Conservation (phyloP, 2,329 filamentous ascomycete genomes). For the Sphaceloma murrayae region DNA sequence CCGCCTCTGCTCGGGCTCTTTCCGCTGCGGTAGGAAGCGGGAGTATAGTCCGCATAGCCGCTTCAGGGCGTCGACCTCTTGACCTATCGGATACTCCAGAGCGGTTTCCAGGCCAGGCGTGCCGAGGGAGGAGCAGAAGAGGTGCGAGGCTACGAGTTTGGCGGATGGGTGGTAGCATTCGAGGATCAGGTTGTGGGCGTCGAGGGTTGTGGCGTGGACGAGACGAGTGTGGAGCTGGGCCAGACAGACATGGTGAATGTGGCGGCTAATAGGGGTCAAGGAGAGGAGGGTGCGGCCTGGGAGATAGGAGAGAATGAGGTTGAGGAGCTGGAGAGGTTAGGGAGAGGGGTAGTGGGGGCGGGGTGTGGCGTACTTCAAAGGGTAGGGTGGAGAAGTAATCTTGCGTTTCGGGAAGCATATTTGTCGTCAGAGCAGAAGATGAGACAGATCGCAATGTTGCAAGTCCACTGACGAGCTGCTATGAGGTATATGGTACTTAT, state of each 20-base stretch:
- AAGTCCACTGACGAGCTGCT: too few species aligned
- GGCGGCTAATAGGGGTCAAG: constrained; percentile 50
- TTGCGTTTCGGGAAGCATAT: background rate
- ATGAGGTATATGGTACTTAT: too few species aligned
- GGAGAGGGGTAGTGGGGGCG: background rate
- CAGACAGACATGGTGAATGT: constrained; percentile 53
- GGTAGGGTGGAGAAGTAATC: constrained; percentile 16
- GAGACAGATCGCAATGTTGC: background rate
- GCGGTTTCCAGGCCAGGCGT: constrained; percentile 49
- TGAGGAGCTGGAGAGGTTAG: constrained; percentile 30
- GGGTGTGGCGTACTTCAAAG: constrained; percentile 8
- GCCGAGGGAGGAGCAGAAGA: constrained; percentile 58
- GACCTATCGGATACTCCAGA: constrained; percentile 27
- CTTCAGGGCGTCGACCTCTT: constrained; percentile 36
- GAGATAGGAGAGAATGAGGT: constrained; percentile 35
- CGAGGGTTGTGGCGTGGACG: constrained; percentile 47
- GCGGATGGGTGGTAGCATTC: constrained; percentile 69
- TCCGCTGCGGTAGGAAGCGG: constrained; percentile 56
- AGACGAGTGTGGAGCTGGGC: constrained; percentile 58
- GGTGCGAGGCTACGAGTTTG: constrained; percentile 57
- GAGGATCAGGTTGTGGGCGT: constrained; percentile 59
- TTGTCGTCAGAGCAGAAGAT: background rate
- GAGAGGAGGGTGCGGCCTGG: constrained; percentile 40
- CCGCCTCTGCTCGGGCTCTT: constrained; percentile 42
- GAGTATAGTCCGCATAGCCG: constrained; percentile 55